Conservation (phyloP, 2,329 filamentous ascomycete species). For the Bipolaris zeicola region DNA sequence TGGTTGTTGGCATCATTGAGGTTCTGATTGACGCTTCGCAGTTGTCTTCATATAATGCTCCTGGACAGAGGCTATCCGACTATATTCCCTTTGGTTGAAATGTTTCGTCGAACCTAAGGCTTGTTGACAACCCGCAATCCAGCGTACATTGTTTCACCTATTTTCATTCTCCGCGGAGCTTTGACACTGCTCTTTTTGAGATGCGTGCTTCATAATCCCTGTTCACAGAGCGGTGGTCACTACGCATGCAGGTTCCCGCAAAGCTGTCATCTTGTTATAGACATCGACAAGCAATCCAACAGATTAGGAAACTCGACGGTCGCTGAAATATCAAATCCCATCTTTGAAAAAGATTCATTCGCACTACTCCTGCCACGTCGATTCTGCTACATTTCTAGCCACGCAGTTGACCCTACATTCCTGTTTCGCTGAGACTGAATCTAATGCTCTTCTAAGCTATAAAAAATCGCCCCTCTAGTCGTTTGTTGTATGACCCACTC, state of each 20-base stretch:
- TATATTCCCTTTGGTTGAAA: background rate
- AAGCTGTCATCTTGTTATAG: background rate
- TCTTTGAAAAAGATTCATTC: conserved; percentile 3
- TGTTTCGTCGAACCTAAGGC: conserved; percentile 7
- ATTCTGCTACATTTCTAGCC: conserved; percentile 4
- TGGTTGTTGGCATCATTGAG: conserved; percentile 4
- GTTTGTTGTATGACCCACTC: conserved; percentile 13
- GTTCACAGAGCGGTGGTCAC: conserved; percentile 9
- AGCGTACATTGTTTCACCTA: conserved; percentile 21
- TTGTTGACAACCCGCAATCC: conserved; percentile 7
- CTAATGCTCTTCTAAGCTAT: conserved; percentile 21
- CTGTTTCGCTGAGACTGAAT: background rate
- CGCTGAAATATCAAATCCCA: background rate
- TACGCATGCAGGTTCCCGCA: conserved; percentile 14
- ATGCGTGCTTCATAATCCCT: conserved; percentile 9
- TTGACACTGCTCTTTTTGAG: conserved; percentile 8
- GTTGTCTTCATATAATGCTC: background rate
- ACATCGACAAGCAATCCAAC: conserved; percentile 2
- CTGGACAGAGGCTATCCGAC: background rate
- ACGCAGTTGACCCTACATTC: background rate
- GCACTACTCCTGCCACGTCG: conserved; percentile 12
- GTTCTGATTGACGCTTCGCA: conserved; percentile 1
- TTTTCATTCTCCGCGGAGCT: conserved; percentile 7
- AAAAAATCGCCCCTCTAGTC: conserved; percentile 21
- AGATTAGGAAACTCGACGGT: background rate